Evolutionary conservation across 2,329 filamentous ascomycete species (phyloP).

Genomic region (Fusarium buxicola): DNA sequence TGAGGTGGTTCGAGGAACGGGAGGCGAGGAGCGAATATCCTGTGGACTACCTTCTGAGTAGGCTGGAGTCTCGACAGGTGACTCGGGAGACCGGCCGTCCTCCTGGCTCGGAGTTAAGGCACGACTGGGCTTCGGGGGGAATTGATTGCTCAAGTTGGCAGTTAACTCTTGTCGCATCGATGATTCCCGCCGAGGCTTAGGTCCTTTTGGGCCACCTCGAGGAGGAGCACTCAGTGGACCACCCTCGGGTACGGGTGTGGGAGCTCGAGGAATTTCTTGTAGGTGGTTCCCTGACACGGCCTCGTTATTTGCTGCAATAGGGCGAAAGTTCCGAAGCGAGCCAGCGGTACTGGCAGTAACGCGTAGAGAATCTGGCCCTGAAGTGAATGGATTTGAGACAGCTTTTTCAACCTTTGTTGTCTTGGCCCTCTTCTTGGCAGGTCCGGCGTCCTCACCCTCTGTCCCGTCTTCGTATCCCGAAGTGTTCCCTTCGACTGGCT

Average conservation of each 20-base stretch:
- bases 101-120: slow-evolving; percentile 60
- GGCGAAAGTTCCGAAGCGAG: slow-evolving; percentile 86
- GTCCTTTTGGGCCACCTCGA: slow-evolving; percentile 48
- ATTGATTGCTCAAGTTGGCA: slow-evolving; percentile 60
- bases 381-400: slow-evolving; percentile 78
- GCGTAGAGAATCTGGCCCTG: slow-evolving; percentile 81
- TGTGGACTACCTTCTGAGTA: slow-evolving; percentile 76
- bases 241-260: slow-evolving; percentile 76
- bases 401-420: slow-evolving; percentile 78
- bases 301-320: slow-evolving; percentile 67
- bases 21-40: slow-evolving; percentile 91
- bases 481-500: slow-evolving; percentile 71
- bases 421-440: slow-evolving; percentile 78
- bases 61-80: slow-evolving; percentile 62
- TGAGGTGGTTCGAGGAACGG: slow-evolving; percentile 73
- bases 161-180: slow-evolving; percentile 63
- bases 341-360: slow-evolving; percentile 93
- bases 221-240: slow-evolving; percentile 45
- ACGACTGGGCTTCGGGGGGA: slow-evolving; percentile 52
- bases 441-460: slow-evolving; percentile 65
- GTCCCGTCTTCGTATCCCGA: slow-evolving; percentile 78
- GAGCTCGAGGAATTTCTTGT: slow-evolving; percentile 79
- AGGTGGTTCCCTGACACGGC: slow-evolving; percentile 63
- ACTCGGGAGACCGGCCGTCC: slow-evolving; percentile 67
- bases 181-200: slow-evolving; percentile 69